Evolutionary conservation across 2,329 filamentous ascomycete genomes (phyloP).

Genomic region (Arthroderma sp.): DNA sequence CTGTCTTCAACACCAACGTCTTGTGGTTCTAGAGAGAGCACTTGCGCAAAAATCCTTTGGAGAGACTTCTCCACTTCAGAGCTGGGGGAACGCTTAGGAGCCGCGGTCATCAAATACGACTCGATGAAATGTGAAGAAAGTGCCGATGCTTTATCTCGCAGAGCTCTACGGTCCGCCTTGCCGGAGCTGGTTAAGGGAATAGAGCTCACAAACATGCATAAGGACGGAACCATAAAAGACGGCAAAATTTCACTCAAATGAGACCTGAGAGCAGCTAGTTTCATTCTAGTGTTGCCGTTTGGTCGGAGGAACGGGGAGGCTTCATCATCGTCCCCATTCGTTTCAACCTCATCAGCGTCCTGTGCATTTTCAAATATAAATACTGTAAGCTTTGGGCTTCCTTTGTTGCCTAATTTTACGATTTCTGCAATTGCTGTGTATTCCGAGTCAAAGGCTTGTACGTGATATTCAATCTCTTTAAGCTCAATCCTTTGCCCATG

Average conservation of each 20-base stretch:
- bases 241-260: conserved; percentile 13
- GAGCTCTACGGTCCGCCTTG: conserved; percentile 26
- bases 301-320: no score
- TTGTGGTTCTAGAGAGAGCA: conserved; percentile 20
- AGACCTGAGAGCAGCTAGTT: no score
- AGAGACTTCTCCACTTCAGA: background rate
- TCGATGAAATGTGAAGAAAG: conserved; percentile 10
- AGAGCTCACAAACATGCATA: conserved; percentile 27
- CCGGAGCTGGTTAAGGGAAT: conserved; percentile 21
- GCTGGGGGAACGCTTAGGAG: background rate
- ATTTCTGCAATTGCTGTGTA: conserved; percentile 4
- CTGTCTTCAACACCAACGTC: conserved; percentile 3
- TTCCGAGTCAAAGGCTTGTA: conserved; percentile 18
- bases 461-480: conserved; percentile 67
- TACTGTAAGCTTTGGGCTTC: conserved; percentile 2
- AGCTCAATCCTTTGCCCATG: conserved; percentile 74
- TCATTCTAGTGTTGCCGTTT: no score
- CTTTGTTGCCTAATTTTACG: conserved; percentile 1
- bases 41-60: conserved; percentile 19
- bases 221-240: conserved; percentile 23
- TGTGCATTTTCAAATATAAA: background rate
- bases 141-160: conserved; percentile 14
- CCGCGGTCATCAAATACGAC: background rate
- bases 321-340: no score
- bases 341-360: no score